Base-by-base conservation (phyloP, 192 early-diverging fungal species). In the Entophlyctis luteolus region DNA sequence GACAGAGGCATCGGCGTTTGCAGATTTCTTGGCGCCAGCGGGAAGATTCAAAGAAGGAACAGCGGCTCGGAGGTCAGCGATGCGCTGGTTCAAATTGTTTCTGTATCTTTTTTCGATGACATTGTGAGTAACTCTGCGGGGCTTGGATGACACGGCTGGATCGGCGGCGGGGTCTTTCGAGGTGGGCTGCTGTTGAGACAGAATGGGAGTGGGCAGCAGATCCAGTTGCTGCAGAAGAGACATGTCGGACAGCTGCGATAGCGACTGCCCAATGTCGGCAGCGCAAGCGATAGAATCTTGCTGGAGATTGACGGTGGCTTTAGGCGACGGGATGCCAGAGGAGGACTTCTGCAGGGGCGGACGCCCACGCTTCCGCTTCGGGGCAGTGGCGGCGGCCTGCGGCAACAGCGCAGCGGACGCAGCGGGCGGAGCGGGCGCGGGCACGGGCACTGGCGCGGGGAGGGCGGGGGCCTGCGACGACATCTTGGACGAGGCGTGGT, bases 51-150 rank as follows among this genome's bases (percentile, higher is more conserved):
- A 78, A 0, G 93, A 91, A 2, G 95, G 95, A 14, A 98, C 91
- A 0, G 88, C 86, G 57, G 86, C 84, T 56, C 89, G 89, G 12
- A 98, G 80, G 39, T 96, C 93, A 37, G 85, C 77, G 42, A 98
- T 96, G 23, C 95, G 85, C 65, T 96, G 91, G 80, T 98, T 98
- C 72, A 98, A 93, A 80, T 98, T 98, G 77, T 95, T 95, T 55
- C 95, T 84, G 75, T 98, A 98, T 46, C 91, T 84, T 29, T 89
- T 84, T 73, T 98, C 95, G 32, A 98, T 95, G 1, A 92, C 93
- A 62, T 96, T 98, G 73, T 98, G 95, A 1, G 94, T 91, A 14
- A 92, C 89, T 72, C 94, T 96, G 71, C 93, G 92, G 22, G 18
- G 48, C 12, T 8, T 20, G 22, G 4, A 12, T 53, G 25, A 27